A percentile compares a stretch with the other conserved stretches of the same genome.
phyloP scores from a whole-genome alignment of 2,329 filamentous ascomycete species.

The Cladorrhinum sp. region DNA sequence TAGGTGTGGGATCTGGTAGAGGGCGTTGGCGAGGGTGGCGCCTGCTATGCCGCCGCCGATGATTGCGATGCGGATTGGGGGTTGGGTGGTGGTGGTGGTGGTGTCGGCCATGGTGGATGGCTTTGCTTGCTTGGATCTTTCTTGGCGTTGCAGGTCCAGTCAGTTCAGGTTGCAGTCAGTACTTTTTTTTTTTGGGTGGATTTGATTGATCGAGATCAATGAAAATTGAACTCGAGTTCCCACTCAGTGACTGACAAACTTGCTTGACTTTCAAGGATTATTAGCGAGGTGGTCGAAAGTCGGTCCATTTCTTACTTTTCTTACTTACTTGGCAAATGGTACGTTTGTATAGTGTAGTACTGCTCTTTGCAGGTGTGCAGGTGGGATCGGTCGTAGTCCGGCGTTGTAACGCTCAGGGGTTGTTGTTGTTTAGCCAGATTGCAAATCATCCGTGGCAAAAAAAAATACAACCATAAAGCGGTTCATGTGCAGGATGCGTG shows the following conservation, averaged over 20 bases:
- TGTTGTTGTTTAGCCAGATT: not conserved
- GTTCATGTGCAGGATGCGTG: not conserved
- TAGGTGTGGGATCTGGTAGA: slow-evolving; percentile 19
- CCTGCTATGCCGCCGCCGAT: slow-evolving; percentile 28
- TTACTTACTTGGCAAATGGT: not conserved
- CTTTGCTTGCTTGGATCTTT: not conserved
- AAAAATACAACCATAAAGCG: not conserved
- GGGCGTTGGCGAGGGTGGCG: slow-evolving; percentile 23
- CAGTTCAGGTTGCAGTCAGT: too few species aligned
- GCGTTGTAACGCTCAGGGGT: not conserved
- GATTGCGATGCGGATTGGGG: slow-evolving; percentile 23
- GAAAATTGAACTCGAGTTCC: too few species aligned
- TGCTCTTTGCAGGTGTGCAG: too few species aligned
- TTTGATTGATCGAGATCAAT: too few species aligned
- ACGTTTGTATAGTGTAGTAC: not conserved
- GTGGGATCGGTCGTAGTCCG: too few species aligned
- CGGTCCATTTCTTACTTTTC: not conserved
- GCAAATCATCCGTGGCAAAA: too few species aligned
- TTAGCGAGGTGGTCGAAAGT: not conserved
- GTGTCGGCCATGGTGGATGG: not conserved
- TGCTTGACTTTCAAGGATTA: not conserved
- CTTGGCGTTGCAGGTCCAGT: not conserved
- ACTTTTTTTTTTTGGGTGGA: too few species aligned
- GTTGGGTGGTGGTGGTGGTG: not conserved
- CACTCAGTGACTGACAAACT: too few species aligned